Evolutionary conservation across 2,329 filamentous ascomycete species (phyloP), one percentile per base, ranked within the genome.

Genomic region (Fusarium pseudocircinatum): DNA sequence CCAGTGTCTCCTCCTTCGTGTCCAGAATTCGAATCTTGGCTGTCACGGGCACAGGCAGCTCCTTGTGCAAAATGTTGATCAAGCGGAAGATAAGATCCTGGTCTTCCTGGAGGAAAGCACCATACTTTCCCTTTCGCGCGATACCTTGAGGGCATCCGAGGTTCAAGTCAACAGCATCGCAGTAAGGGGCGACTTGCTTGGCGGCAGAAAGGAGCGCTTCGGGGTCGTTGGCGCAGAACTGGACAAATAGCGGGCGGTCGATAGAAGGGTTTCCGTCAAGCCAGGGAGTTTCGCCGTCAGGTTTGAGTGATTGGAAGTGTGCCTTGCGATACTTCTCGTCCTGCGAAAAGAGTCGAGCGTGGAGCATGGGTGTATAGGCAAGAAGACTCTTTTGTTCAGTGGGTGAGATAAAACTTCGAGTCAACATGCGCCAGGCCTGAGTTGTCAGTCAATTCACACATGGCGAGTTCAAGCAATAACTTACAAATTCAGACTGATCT

Each of bases 131-230:
- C 80, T 93, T 93, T 80, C 90, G 90, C 39, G 96, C 96, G 75
- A 99, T 99, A 3, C 96, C 96, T 80, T 99, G 96, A 2, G 96
- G 96, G 83, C 96, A 99, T 13, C 96, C 96, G 9, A 99, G 86
- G 81, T 99, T 99, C 76, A 99, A 84, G 81, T 99, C 96, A 7
- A 99, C 93, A 13, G 96, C 96, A 81, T 99, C 96, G 82, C 96
- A 98, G 82, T 95, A 93, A 1, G 94, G 94, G 10, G 93, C 91
- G 0, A 94, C 95, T 69, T 92, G 87, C 72, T 89, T 88, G 0
- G 96, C 96, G 0, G 96, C 95, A 34, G 88, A 87, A 53, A 98
- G 90, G 26, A 97, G 87, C 60, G 93, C 90, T n/a, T 93, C 88
- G 0, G 94, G 90, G 68, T 96, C 91, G 82, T 96, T 97, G 70